Evolutionary conservation across 2,329 filamentous ascomycete genomes (phyloP).

Genomic region (Colletotrichum limetticola): DNA sequence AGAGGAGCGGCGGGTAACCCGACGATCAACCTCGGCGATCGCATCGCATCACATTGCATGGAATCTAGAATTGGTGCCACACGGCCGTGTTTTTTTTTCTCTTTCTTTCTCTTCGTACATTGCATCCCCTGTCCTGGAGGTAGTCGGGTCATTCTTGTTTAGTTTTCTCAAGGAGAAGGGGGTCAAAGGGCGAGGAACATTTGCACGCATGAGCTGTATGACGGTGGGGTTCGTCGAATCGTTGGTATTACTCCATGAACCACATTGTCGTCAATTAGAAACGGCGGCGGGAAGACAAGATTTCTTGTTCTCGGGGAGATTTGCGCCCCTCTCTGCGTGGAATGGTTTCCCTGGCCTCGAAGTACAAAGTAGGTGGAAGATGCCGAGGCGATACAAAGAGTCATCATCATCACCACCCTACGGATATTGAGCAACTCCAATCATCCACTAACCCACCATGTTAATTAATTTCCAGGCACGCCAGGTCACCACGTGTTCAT

Average conservation of each 20-base stretch:
- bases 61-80: neutral
- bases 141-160: neutral
- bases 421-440: neutral
- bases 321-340: neutral
- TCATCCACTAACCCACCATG: neutral
- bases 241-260: neutral
- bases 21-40: conserved; percentile 5
- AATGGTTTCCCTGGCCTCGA: neutral
- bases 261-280: neutral
- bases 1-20: neutral
- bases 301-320: neutral
- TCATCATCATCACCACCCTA: neutral
- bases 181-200: neutral
- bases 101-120: neutral
- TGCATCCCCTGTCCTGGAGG: neutral
- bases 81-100: neutral
- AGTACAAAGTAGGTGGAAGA: neutral
- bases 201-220: neutral
- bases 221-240: neutral
- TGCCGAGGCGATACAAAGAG: neutral
- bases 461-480: no score
- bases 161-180: neutral
- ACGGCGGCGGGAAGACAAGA: neutral
- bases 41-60: neutral
- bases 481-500: neutral